phyloP scores from a whole-genome alignment of 2,329 filamentous ascomycete genomes.

The Pseudogymnoascus sp. region DNA sequence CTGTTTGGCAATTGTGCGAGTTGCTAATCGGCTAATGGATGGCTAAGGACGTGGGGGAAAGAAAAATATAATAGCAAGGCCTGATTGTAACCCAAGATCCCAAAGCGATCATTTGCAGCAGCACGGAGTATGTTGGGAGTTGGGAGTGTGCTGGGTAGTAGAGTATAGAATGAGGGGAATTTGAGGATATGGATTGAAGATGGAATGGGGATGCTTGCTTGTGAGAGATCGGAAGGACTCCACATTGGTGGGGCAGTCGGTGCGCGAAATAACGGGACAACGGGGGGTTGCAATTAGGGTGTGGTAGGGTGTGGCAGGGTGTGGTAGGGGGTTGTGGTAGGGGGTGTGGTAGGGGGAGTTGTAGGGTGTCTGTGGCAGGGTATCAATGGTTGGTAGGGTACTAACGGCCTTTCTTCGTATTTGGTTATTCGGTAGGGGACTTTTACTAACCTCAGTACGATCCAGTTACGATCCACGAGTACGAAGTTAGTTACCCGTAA shows the following conservation, averaged over 20 bases:
- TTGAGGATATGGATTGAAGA: constrained; percentile 1
- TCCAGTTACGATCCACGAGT: background rate
- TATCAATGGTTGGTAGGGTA: background rate
- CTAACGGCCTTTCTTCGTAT: no score
- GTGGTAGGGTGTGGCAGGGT: background rate
- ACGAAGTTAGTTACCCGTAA: background rate
- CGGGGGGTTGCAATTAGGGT: background rate
- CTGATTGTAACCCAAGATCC: background rate
- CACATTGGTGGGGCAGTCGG: background rate
- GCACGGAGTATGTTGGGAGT: background rate
- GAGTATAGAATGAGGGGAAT: background rate
- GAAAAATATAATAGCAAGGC: background rate
- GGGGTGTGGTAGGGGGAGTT: no score
- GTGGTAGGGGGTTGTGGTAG: background rate
- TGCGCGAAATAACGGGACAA: background rate
- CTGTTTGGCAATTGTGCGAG: constrained; percentile 2
- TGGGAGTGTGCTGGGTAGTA: background rate
- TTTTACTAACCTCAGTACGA: background rate
- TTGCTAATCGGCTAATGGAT: constrained; percentile 5
- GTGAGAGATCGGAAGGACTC: background rate
- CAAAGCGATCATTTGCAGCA: background rate
- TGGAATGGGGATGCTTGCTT: constrained; percentile 1
- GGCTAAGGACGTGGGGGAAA: background rate
- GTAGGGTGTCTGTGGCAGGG: background rate
- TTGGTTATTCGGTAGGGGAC: background rate